phyloP scores from a whole-genome alignment of 2,329 filamentous ascomycete genomes.

The Lachnellula subtilissima region DNA sequence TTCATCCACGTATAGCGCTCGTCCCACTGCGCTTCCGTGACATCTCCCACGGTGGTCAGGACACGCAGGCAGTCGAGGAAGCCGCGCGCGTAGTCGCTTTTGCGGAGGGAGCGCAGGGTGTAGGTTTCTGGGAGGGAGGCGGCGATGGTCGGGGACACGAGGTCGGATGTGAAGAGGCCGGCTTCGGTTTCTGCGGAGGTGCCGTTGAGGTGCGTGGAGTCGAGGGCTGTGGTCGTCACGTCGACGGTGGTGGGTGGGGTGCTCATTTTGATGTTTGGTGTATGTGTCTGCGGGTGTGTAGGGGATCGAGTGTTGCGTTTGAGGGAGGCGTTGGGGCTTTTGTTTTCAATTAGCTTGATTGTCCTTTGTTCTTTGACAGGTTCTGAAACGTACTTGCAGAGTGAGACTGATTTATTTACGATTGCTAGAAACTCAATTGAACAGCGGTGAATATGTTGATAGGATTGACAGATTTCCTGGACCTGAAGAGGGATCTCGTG shows the following conservation, averaged over 20 bases:
- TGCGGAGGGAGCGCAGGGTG: constrained; percentile 72
- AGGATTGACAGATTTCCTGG: neutral
- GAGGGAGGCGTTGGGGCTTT: neutral
- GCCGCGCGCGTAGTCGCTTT: constrained; percentile 71
- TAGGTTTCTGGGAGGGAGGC: constrained; percentile 75
- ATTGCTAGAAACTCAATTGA: neutral
- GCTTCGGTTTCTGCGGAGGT: constrained; percentile 28
- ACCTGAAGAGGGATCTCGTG: neutral
- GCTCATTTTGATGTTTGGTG: neutral
- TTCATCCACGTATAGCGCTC: constrained; percentile 79
- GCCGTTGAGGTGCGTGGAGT: constrained; percentile 27
- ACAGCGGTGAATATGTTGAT: neutral
- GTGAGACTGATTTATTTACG: neutral
- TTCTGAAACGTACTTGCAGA: constrained; percentile 1
- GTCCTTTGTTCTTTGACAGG: constrained; percentile 1
- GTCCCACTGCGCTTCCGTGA: constrained; percentile 68
- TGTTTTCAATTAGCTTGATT: neutral
- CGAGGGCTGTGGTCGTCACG: constrained; percentile 15
- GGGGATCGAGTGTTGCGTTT: neutral
- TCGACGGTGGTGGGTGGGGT: constrained; percentile 6
- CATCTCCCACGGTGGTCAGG: constrained; percentile 87
- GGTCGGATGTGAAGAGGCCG: constrained; percentile 69
- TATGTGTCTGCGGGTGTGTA: neutral
- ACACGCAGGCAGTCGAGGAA: constrained; percentile 91
- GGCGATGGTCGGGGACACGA: constrained; percentile 73